Evolutionary conservation across 345 rosid species (phyloP).

Genomic region (Euphorbia pulcherrima): DNA sequence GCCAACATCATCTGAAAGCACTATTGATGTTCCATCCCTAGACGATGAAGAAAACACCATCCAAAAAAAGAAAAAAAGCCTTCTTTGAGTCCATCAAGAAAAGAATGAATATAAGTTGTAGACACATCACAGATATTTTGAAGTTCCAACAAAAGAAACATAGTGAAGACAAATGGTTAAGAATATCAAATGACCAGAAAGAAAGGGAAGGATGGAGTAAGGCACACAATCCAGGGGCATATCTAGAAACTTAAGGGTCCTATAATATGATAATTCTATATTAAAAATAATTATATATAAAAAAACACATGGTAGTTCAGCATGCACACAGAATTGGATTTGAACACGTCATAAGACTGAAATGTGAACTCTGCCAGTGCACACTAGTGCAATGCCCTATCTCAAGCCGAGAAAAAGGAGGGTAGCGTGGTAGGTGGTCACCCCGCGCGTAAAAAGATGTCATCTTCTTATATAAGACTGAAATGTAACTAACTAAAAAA

Average conservation of each 20-base stretch:
- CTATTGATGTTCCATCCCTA: conserved; percentile 95
- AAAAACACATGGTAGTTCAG: not conserved
- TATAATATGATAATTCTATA: not conserved
- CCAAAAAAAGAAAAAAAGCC: conserved; percentile 3
- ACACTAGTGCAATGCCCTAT: no score
- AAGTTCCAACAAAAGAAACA: not conserved
- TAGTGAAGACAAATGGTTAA: not conserved
- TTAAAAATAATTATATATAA: not conserved
- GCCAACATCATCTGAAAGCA: conserved; percentile 99
- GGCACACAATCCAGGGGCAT: conserved; percentile 8
- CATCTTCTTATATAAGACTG: no score
- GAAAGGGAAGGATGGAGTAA: not conserved
- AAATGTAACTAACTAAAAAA: no score
- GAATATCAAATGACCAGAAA: conserved; percentile 4
- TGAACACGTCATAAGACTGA: not conserved
- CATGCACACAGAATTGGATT: not conserved
- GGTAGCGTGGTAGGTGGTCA: no score
- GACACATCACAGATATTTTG: not conserved
- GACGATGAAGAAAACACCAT: not conserved
- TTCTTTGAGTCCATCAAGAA: not conserved
- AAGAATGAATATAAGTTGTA: not conserved
- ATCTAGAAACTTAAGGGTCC: not conserved
- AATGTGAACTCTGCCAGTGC: no score
- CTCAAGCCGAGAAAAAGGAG: no score
- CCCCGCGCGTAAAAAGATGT: no score